Conservation (phyloP, 2,329 filamentous ascomycete genomes). For the Verruconis gallopava region DNA sequence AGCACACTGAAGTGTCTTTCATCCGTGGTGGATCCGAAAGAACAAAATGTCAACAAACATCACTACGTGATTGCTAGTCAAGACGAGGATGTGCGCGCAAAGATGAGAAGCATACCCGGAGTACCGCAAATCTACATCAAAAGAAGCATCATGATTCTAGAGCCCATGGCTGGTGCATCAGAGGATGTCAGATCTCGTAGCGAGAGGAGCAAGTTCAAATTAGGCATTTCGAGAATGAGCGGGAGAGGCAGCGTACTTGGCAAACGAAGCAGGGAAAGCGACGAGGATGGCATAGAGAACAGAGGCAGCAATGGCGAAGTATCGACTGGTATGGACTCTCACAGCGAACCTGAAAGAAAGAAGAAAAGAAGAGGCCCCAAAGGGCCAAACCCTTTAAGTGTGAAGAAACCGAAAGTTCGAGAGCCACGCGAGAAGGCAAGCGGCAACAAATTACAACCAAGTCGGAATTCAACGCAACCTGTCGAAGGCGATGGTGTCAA, state of each 20-base stretch:
- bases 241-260: constrained; percentile 15
- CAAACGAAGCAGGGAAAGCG: constrained; percentile 31
- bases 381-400: constrained; percentile 56
- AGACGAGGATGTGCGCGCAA: constrained; percentile 48
- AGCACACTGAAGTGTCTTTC: constrained; percentile 56
- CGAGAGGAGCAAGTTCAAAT: constrained; percentile 62
- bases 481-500: constrained; percentile 2
- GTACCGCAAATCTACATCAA: constrained; percentile 70
- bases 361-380: constrained; percentile 49
- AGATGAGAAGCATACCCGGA: constrained; percentile 54
- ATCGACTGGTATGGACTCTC: constrained; percentile 5
- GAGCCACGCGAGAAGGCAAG: background rate
- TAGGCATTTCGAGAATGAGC: constrained; percentile 45
- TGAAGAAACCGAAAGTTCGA: constrained; percentile 54
- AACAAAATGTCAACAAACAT: constrained; percentile 58
- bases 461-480: background rate
- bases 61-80: constrained; percentile 69
- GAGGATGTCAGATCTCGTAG: constrained; percentile 50
- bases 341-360: constrained; percentile 32
- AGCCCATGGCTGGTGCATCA: constrained; percentile 61
- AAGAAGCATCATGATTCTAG: constrained; percentile 65
- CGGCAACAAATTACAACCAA: no score
- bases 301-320: background rate
- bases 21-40: constrained; percentile 68
- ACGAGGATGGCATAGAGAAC: constrained; percentile 34